Evolutionary conservation across 1,284 basidiomycete genomes (phyloP).

Genomic region (Prillingera fragicola): DNA sequence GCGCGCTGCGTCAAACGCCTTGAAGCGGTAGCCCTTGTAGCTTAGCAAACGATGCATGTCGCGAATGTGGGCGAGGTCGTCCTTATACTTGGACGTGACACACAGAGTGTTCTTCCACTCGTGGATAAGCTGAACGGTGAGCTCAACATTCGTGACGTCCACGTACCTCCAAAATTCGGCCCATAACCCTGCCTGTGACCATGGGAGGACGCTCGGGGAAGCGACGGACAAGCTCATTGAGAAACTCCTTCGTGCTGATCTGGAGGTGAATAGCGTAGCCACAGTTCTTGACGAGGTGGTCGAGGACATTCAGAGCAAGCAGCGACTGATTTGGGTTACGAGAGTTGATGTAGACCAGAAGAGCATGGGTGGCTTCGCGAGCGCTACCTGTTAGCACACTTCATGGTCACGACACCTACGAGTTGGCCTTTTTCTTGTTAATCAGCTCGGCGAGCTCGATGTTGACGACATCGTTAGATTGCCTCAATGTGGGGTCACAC

Average conservation of each 20-base stretch:
- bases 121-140: conserved; percentile 57
- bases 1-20: conserved; percentile 56
- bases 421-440: conserved; percentile 95
- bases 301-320: conserved; percentile 58
- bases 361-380: conserved; percentile 52
- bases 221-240: conserved; percentile 94
- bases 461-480: conserved; percentile 87
- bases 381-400: conserved; percentile 16
- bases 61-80: conserved; percentile 92
- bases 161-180: conserved; percentile 76
- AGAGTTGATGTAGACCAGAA: conserved; percentile 43
- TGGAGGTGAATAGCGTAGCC: conserved; percentile 97
- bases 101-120: conserved; percentile 96
- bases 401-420: conserved; percentile 59
- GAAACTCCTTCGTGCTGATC: conserved; percentile 96
- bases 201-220: conserved; percentile 97
- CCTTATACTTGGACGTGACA: conserved; percentile 81
- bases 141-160: background rate
- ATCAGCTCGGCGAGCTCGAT: conserved; percentile 90
- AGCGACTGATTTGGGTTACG: conserved; percentile 43
- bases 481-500: conserved; percentile 77
- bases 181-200: conserved; percentile 91
- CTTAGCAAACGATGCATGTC: conserved; percentile 95
- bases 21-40: conserved; percentile 93
- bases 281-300: conserved; percentile 90